Base-by-base conservation (phyloP, 139 green algal species). In the Desmodesmus armatus region DNA sequence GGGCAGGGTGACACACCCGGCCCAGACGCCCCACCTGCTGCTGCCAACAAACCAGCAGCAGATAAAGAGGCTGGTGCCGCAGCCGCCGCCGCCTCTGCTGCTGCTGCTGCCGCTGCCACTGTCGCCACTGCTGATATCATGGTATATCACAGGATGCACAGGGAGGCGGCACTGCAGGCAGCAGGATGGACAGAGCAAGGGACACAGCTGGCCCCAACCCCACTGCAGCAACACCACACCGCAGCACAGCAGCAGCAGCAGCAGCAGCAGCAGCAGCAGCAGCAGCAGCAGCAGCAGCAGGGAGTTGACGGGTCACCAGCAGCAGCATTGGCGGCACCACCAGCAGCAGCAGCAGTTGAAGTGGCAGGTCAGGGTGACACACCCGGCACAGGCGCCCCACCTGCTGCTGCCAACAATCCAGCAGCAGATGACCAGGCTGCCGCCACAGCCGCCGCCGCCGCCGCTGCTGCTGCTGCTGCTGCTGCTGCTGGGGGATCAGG, bases 401-500 rank as follows among this genome's bases (percentile, higher is more conserved):
- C 31, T 1, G 27, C 1, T 73, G 65, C 27, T 73, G 65, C 17
- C 27, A 5, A 40, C 31, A 23, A 29, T 29, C 17, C 65, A 33
- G 65, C 65, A 44, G 15, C 21, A 37, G 21, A 40, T 37, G 21
- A 15, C 65, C 65, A 40, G 21, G 65, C 27, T 25, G 65, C 65
- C 0, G 29, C 27, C 65, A 40, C 21, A 33, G 65, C 65, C 19
- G 65, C 27, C 31, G 27, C 17, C 27, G 65, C 65, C 31, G n/a
- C 37, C 69, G 43, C 3, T 51, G 69, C 1, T 33, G 9, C 37
- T 98, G 87, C 79, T 96, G 88, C 0, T 89, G n/a, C 76, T 1
- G 94, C 90, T 69, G 94, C 94, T 47, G 82, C 39, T 76, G 90
- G 93, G 31, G 85, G 62, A 37, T 15, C 93, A 87, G 73, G 93